Conservation (phyloP, 2,329 filamentous ascomycete species). For the Aschersonia sp. region DNA sequence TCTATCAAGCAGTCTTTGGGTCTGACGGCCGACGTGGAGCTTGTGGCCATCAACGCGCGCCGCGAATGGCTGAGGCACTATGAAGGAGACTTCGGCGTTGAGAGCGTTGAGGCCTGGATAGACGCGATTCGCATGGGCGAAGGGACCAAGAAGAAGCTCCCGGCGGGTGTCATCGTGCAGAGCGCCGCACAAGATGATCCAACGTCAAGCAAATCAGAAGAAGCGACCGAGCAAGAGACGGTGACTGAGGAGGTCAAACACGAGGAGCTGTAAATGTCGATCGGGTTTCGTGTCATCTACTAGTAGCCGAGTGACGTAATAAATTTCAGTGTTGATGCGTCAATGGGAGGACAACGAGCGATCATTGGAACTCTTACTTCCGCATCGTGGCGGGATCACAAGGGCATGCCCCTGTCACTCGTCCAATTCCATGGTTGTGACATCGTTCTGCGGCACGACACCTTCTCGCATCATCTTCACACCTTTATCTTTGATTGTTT, state of each 20-base stretch:
- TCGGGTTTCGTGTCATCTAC: neutral
- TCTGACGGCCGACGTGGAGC: constrained; percentile 46
- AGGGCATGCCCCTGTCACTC: constrained; percentile 1
- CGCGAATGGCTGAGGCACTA: constrained; percentile 77
- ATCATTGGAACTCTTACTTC: neutral
- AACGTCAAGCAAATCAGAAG: constrained; percentile 8
- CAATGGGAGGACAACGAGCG: neutral
- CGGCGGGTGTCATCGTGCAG: constrained; percentile 35
- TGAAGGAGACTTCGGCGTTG: constrained; percentile 41
- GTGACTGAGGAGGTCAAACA: constrained; percentile 20
- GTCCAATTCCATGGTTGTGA: constrained; percentile 37
- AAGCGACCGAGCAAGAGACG: constrained; percentile 8
- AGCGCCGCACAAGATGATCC: constrained; percentile 16
- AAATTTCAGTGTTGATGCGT: too few relatives aligned
- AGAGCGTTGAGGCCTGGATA: constrained; percentile 68
- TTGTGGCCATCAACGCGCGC: constrained; percentile 75
- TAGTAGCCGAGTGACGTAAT: too few relatives aligned
- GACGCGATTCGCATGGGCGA: constrained; percentile 87
- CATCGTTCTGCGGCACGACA: constrained; percentile 30
- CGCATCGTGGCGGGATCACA: neutral
- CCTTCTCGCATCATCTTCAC: constrained; percentile 45
- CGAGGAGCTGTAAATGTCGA: constrained; percentile 31
- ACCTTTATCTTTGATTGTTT: constrained; percentile 60
- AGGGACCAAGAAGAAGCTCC: constrained; percentile 62
- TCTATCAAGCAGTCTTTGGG: constrained; percentile 38